A percentile compares a stretch with the other conserved stretches of the same genome.
phyloP scores from a whole-genome alignment of 352 stramenopile species.

The Aphanomyces astaci region DNA sequence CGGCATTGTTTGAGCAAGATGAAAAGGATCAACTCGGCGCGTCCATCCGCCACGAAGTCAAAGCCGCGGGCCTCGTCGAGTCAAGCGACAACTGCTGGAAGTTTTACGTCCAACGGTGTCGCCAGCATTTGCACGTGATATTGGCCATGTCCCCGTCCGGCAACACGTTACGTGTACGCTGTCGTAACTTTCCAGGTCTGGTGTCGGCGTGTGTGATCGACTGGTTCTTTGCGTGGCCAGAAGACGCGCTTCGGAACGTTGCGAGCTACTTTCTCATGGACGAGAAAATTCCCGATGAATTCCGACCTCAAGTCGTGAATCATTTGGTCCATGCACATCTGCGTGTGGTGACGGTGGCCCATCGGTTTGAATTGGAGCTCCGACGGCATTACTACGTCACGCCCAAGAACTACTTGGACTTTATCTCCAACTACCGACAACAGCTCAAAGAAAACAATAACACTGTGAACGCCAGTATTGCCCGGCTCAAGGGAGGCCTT shows the following conservation, averaged over 20 bases:
- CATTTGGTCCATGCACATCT: constrained; percentile 90
- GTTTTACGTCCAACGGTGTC: constrained; percentile 90
- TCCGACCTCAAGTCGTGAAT: constrained; percentile 72
- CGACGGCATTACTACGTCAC: constrained; percentile 95
- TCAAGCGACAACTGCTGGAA: constrained; percentile 92
- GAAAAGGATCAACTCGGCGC: constrained; percentile 84
- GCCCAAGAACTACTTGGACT: constrained; percentile 95
- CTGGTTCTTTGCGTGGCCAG: constrained; percentile 95
- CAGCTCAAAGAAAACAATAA: constrained; percentile 87
- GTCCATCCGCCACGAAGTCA: constrained; percentile 83
- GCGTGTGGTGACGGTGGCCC: constrained; percentile 82
- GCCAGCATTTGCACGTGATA: constrained; percentile 91
- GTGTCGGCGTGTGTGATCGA: constrained; percentile 92
- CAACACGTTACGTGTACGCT: constrained; percentile 88
- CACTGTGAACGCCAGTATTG: constrained; percentile 85
- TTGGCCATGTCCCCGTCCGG: constrained; percentile 92
- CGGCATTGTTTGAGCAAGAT: constrained; percentile 88
- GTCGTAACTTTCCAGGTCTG: constrained; percentile 91
- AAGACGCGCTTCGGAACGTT: constrained; percentile 89
- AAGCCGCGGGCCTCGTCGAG: constrained; percentile 80
- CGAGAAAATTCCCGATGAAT: constrained; percentile 82
- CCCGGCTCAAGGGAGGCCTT: constrained; percentile 85
- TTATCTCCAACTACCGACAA: constrained; percentile 89
- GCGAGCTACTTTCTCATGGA: constrained; percentile 90
- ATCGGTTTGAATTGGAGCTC: constrained; percentile 87